Evolutionary conservation across 1,284 basidiomycete species (phyloP), one percentile per base, ranked within the genome.

Genomic region (Trichosporon coremiiforme): DNA sequence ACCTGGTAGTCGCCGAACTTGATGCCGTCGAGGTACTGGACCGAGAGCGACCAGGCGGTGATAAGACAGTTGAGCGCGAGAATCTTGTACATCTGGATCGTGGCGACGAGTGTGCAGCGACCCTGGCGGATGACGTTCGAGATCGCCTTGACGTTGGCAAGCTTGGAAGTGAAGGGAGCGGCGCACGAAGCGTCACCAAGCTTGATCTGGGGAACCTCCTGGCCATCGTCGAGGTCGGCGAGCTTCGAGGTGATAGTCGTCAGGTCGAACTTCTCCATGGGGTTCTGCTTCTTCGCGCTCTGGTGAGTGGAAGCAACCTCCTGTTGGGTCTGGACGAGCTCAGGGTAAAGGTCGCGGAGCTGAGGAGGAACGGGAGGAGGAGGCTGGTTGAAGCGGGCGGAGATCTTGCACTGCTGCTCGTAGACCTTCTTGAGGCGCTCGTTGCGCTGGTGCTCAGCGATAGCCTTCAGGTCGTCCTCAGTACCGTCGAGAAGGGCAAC

Each of bases 51-150:
- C 85, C 95, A 98, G 36, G 95, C 95, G 2, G 94, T 96, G 81
- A 98, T 98, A 53, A 98, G 86, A 81, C 95, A 97, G 82, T 98
- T 98, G 71, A 97, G 86, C 2, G 95, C 95, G 47, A 98, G 86
- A 75, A 98, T 98, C 86, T 97, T 97, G 89, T 97, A 98, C 95
- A 98, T 98, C 85, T 98, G 95, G 70, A 95, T 92, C 1, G 95
- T 98, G 0, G 95, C 95, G 57, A 98, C 95, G 15, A 98, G 89
- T 0, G 95, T 98, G 85, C 95, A 97, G 62, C 95, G 91, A 25
- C 95, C 95, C 85, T 98, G 95, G 60, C 95, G 90, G 76, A 98
- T 96, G 80, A 98, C 97, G 81, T 95, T 94, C 33, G 92, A 91
- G 77, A 97, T 93, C 55, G 95, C 94, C 75, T 91, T 88, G 69